Percentiles rank a stretch among this genome's conserved stretches.
Conservation (phyloP, 805 yeast genomes). For the Yamadazyma sp. region DNA sequence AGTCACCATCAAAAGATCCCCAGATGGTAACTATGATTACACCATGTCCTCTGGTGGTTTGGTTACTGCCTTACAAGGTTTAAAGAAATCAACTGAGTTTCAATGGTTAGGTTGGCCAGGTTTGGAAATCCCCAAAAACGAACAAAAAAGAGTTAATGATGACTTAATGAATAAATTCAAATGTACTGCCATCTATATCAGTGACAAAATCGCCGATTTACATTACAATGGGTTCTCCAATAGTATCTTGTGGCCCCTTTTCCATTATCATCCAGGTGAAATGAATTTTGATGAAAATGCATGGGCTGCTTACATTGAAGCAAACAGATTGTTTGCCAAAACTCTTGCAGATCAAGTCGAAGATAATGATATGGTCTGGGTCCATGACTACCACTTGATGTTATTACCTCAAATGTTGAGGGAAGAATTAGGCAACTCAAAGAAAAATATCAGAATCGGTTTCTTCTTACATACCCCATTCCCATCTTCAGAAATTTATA, state of each 20-base stretch:
- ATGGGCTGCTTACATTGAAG: slow-evolving; percentile 97
- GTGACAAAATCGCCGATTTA: slow-evolving; percentile 84
- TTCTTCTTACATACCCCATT: slow-evolving; percentile 97
- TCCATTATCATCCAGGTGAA: slow-evolving; percentile 99
- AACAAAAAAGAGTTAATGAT: slow-evolving; percentile 61
- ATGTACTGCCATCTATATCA: slow-evolving; percentile 84
- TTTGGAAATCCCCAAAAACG: slow-evolving; percentile 76
- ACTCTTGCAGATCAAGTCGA: slow-evolving; percentile 65
- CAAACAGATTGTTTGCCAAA: slow-evolving; percentile 78
- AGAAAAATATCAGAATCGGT: slow-evolving; percentile 70
- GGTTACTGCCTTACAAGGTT: slow-evolving; percentile 92
- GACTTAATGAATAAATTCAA: slow-evolving; percentile 77
- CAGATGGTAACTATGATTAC: slow-evolving; percentile 68
- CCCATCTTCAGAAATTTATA: slow-evolving; percentile 94
- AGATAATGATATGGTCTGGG: slow-evolving; percentile 92
- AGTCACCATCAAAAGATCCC: slow-evolving; percentile 74
- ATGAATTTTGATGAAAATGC: slow-evolving; percentile 97
- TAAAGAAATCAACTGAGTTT: slow-evolving; percentile 76
- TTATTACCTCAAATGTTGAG: slow-evolving; percentile 85
- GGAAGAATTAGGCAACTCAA: slow-evolving; percentile 48
- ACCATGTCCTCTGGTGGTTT: slow-evolving; percentile 96
- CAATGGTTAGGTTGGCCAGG: slow-evolving; percentile 99
- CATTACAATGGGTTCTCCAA: slow-evolving; percentile 96
- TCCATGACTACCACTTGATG: slow-evolving; percentile 97
- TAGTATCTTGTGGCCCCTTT: slow-evolving; percentile 94